Conservation (phyloP, 2,329 filamentous ascomycete species). For the Westerdykella ornata region DNA sequence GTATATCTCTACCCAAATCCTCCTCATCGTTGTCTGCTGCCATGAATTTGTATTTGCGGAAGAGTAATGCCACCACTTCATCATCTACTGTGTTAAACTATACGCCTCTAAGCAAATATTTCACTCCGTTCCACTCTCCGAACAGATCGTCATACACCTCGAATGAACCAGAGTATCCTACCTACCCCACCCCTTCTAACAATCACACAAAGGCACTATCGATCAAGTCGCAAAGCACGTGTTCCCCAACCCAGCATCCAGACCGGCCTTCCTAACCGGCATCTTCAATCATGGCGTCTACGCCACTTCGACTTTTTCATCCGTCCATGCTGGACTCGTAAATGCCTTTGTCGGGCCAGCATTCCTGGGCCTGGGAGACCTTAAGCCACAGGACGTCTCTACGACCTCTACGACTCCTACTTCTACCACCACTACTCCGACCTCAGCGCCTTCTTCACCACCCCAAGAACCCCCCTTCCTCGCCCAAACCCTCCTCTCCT, state of each 20-base stretch:
- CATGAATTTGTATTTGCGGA: too few relatives aligned
- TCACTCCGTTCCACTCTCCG: too few relatives aligned
- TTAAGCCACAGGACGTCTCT: not conserved
- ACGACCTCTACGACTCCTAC: slow-evolving; percentile 2
- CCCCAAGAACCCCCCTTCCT: slow-evolving; percentile 40
- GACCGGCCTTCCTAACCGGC: slow-evolving; percentile 69
- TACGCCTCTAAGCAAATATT: not conserved
- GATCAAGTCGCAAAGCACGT: slow-evolving; percentile 63
- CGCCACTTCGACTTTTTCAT: slow-evolving; percentile 42
- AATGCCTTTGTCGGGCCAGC: slow-evolving; percentile 49
- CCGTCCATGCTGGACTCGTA: slow-evolving; percentile 51
- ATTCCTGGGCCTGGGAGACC: slow-evolving; percentile 1
- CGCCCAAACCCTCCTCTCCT: slow-evolving; percentile 33
- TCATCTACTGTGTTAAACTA: too few relatives aligned
- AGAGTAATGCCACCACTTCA: too few relatives aligned
- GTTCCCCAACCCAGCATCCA: slow-evolving; percentile 55
- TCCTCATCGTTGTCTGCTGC: too few relatives aligned
- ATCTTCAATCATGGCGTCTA: slow-evolving; percentile 52
- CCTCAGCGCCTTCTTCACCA: slow-evolving; percentile 42
- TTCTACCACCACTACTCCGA: slow-evolving; percentile 6
- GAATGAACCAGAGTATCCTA: not conserved
- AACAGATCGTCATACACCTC: too few relatives aligned
- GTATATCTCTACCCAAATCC: not conserved
- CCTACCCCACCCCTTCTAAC: not conserved
- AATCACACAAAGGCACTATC: slow-evolving; percentile 50